Evolutionary conservation across 1,284 basidiomycete species (phyloP).

Genomic region (Puccinia brachypodii): DNA sequence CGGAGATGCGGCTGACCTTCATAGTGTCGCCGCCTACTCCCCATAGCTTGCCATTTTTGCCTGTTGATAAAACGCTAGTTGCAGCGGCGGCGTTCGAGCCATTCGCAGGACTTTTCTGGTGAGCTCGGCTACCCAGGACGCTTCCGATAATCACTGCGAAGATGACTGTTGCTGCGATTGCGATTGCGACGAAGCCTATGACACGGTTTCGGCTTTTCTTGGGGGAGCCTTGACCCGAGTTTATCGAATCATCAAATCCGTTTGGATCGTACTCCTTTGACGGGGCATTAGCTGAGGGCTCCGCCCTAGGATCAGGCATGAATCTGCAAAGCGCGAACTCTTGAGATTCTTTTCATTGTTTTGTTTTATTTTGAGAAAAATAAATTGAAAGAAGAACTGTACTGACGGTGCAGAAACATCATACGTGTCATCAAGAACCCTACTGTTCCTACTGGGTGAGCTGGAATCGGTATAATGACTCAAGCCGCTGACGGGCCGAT

Average conservation of each 20-base stretch:
- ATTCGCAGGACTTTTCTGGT: not conserved
- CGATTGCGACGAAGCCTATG: slow-evolving; percentile 8
- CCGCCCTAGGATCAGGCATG: not conserved
- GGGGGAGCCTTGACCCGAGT: not conserved
- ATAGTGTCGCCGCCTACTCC: slow-evolving; percentile 47
- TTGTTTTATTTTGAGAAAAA: too few species aligned
- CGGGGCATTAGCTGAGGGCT: not conserved
- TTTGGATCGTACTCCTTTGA: not conserved
- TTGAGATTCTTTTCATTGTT: not conserved
- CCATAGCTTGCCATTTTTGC: slow-evolving; percentile 32
- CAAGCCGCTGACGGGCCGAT: slow-evolving; percentile 40
- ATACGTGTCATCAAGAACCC: not conserved
- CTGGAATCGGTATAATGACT: slow-evolving; percentile 23
- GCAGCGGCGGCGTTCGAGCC: not conserved
- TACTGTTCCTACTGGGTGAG: not conserved
- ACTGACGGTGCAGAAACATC: slow-evolving; percentile 21
- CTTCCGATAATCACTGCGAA: slow-evolving; percentile 19
- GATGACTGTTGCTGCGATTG: not conserved
- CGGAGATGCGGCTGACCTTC: slow-evolving; percentile 6
- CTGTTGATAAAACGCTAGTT: not conserved
- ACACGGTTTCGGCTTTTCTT: slow-evolving; percentile 18
- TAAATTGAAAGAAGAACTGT: not conserved
- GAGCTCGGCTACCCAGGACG: slow-evolving; percentile 1
- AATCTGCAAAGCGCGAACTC: not conserved
- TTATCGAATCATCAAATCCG: not conserved